Percentiles rank a stretch among this genome's conserved stretches.
Evolutionary conservation across 306 rosid genomes (phyloP).

Genomic region (Citrullus amarus): DNA sequence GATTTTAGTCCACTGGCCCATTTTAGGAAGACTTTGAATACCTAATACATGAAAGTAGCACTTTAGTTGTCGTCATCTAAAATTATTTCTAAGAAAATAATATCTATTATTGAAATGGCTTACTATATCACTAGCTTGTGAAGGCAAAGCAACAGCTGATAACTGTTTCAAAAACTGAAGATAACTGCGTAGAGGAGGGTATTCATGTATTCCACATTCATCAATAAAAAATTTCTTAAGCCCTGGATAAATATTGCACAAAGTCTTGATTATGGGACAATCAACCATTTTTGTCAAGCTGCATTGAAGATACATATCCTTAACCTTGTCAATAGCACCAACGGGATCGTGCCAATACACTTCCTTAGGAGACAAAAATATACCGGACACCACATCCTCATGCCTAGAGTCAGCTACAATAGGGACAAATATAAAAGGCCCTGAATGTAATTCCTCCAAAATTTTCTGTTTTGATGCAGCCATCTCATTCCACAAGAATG

Average conservation of each 20-base stretch:
- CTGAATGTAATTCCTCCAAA: slow-evolving; percentile 44
- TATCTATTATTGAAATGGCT: slow-evolving; percentile 17
- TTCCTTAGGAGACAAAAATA: slow-evolving; percentile 43
- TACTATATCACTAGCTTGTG: slow-evolving; percentile 61
- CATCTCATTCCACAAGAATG: slow-evolving; percentile 73
- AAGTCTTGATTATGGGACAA: slow-evolving; percentile 37
- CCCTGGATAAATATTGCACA: slow-evolving; percentile 51
- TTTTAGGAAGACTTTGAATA: slow-evolving; percentile 59
- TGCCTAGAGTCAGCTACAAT: slow-evolving; percentile 31
- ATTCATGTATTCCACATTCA: slow-evolving; percentile 50
- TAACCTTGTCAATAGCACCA: slow-evolving; percentile 43
- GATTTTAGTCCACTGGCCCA: slow-evolving; percentile 72
- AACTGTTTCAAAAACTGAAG: slow-evolving; percentile 68
- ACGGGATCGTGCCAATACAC: slow-evolving; percentile 72
- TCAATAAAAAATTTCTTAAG: slow-evolving; percentile 72
- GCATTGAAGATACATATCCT: slow-evolving; percentile 25
- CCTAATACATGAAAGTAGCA: slow-evolving; percentile 30
- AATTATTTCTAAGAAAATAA: slow-evolving; percentile 7
- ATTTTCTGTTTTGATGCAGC: slow-evolving; percentile 45
- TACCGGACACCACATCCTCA: slow-evolving; percentile 52
- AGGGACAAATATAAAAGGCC: slow-evolving; percentile 71
- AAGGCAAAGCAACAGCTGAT: slow-evolving; percentile 56
- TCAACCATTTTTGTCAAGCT: slow-evolving; percentile 16
- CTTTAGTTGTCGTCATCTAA: slow-evolving; percentile 11
- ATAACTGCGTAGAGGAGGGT: slow-evolving; percentile 64